phyloP scores from a whole-genome alignment of 2,329 filamentous ascomycete genomes.

The Diaporthe sp. region DNA sequence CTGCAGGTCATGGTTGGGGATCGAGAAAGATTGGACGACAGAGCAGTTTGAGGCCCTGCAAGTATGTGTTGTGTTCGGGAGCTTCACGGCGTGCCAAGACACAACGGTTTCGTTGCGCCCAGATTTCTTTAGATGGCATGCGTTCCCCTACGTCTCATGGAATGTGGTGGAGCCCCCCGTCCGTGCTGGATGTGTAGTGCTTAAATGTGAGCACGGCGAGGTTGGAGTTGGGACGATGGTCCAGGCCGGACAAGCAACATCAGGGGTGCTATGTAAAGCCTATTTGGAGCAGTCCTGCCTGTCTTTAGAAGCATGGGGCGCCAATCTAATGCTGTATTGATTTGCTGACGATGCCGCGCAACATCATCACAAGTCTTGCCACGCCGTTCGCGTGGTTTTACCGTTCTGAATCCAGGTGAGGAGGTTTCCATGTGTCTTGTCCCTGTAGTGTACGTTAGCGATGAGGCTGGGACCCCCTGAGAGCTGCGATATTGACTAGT shows the following conservation, averaged over 20 bases:
- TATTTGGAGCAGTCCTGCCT: constrained; percentile 21
- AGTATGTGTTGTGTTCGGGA: constrained; percentile 12
- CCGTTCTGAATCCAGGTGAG: constrained; percentile 19
- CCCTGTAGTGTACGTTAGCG: constrained; percentile 2
- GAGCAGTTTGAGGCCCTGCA: constrained; percentile 16
- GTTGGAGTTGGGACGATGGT: constrained; percentile 27
- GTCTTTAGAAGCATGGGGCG: neutral
- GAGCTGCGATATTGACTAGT: constrained; percentile 12
- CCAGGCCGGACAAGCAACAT: constrained; percentile 13
- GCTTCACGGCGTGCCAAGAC: constrained; percentile 28
- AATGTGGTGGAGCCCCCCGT: constrained; percentile 24
- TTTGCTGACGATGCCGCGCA: constrained; percentile 14
- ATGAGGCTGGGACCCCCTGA: constrained; percentile 22
- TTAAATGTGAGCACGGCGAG: constrained; percentile 22
- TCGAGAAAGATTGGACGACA: constrained; percentile 29
- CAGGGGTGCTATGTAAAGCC: neutral
- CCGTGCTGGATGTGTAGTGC: constrained; percentile 27
- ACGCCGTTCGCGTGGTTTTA: constrained; percentile 12
- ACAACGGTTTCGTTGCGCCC: constrained; percentile 26
- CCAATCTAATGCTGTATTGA: neutral
- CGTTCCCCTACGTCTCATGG: constrained; percentile 26
- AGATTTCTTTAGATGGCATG: constrained; percentile 34
- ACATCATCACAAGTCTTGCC: neutral
- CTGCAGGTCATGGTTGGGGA: constrained; percentile 26
- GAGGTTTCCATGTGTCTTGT: neutral